phyloP scores from a whole-genome alignment of 176 grass and related monocot species.

The Paspalum notatum region DNA sequence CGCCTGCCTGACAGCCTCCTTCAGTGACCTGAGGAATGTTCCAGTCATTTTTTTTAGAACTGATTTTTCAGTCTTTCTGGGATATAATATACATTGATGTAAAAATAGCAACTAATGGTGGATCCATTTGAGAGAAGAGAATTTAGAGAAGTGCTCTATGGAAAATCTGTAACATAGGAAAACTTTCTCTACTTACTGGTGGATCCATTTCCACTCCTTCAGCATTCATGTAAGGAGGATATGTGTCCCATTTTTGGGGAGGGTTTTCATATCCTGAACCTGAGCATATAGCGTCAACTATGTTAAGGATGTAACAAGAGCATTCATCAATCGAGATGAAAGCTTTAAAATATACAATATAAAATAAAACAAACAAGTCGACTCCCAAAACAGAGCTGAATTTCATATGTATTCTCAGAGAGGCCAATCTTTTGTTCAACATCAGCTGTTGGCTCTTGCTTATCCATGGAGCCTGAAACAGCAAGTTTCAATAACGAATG shows the following conservation, averaged over 20 bases:
- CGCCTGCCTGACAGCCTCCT: slow-evolving; percentile 53
- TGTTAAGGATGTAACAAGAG: slow-evolving; percentile 32
- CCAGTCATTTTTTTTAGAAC: too few relatives aligned
- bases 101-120: too few relatives aligned
- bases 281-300: slow-evolving; percentile 26
- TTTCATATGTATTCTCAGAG: neutral
- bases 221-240: slow-evolving; percentile 64
- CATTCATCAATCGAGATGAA: slow-evolving; percentile 36
- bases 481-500: too few relatives aligned
- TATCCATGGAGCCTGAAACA: too few relatives aligned
- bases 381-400: slow-evolving; percentile 17
- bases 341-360: slow-evolving; percentile 13
- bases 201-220: slow-evolving; percentile 77
- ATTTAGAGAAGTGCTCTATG: slow-evolving; percentile 23
- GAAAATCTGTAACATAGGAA: slow-evolving; percentile 1
- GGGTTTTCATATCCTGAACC: slow-evolving; percentile 69
- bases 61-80: too few relatives aligned
- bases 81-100: too few relatives aligned
- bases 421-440: too few relatives aligned
- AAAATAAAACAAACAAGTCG: slow-evolving; percentile 11
- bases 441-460: too few relatives aligned
- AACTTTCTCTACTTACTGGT: slow-evolving; percentile 54
- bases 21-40: slow-evolving; percentile 44
- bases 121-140: slow-evolving; percentile 46
- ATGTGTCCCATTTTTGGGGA: slow-evolving; percentile 69